A percentile compares a stretch with the other conserved stretches of the same genome.
Evolutionary conservation across 371 early-diverging fungal genomes (phyloP).

Genomic region (Mortierella sp.): DNA sequence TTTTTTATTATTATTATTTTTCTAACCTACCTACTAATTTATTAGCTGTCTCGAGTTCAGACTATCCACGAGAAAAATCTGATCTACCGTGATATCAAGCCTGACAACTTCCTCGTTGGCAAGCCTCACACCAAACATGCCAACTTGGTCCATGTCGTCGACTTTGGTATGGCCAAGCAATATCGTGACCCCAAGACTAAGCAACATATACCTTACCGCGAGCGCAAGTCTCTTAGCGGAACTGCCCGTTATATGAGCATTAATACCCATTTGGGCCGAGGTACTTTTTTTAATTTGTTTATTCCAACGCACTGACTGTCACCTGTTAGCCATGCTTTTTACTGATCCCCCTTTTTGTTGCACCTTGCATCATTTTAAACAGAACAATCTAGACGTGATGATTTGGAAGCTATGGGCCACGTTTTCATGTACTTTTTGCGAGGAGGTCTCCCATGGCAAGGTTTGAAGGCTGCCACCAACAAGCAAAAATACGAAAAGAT

Average conservation of each 20-base stretch:
- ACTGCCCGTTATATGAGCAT: conserved; percentile 98
- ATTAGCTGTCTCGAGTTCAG: conserved; percentile 90
- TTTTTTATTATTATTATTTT: no score
- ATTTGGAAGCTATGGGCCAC: conserved; percentile 98
- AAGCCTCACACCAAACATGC: conserved; percentile 74
- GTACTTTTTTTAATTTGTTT: conserved; percentile 38
- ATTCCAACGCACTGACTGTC: not conserved
- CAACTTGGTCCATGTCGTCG: conserved; percentile 84
- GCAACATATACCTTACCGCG: conserved; percentile 94
- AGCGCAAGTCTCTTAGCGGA: conserved; percentile 93
- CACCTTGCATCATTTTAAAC: no score
- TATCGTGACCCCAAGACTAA: conserved; percentile 96
- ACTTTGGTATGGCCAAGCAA: conserved; percentile 98
- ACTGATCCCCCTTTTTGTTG: not conserved
- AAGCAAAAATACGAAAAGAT: conserved; percentile 99
- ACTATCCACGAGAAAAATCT: conserved; percentile 96
- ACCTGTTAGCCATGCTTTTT: not conserved
- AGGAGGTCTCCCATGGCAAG: conserved; percentile 99
- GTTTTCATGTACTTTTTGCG: conserved; percentile 99
- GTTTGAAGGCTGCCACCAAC: conserved; percentile 98
- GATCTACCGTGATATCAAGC: conserved; percentile 99
- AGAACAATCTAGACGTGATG: conserved; percentile 89
- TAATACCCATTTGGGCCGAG: conserved; percentile 95
- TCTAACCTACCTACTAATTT: no score
- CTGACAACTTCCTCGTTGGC: conserved; percentile 99